Evolutionary conservation across 345 rosid species (phyloP), one percentile per base, ranked within the genome.

Genomic region (Euclidium syriacum): DNA sequence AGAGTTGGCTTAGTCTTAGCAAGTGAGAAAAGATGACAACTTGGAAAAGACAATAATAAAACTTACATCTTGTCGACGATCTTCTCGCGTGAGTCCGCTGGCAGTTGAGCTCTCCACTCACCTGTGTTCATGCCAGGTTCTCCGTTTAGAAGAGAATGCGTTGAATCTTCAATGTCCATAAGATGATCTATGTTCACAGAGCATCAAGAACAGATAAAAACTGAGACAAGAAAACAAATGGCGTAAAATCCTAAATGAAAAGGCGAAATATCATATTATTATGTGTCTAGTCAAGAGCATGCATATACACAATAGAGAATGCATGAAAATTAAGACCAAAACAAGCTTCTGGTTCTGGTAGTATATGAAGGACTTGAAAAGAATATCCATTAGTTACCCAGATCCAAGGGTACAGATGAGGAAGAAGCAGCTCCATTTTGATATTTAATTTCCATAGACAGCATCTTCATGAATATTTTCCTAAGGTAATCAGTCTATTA

Each of bases 391-490:
- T n/a, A n/a, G n/a, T n/a, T n/a, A n/a, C n/a, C n/a, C n/a, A n/a
- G n/a, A n/a, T n/a, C n/a, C n/a, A n/a, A n/a, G n/a, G n/a, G n/a
- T n/a, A n/a, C n/a, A n/a, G n/a, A n/a, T n/a, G n/a, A n/a, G n/a
- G n/a, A n/a, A n/a, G n/a, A n/a, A n/a, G n/a, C n/a, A n/a, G n/a
- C n/a, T n/a, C n/a, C n/a, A n/a, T n/a, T n/a, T n/a, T n/a, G n/a
- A n/a, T n/a, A n/a, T n/a, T n/a, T n/a, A n/a, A n/a, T 67, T 72
- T 84, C 91, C 81, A 87, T 69, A 23, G 85, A 48, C 43, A 81
- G 80, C 95, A 87, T 79, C 83, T 84, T 83, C 77, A 78, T 15
- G 6, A 88, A 82, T 68, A 87, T 84, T 72, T 72, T 84, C 67
- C 77, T 73, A n/a, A 87, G 51, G 71, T 84, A 87, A 65, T 87